A percentile compares a stretch with the other conserved stretches of the same genome.
Conservation (phyloP, 2,329 filamentous ascomycete species). For the Fusarium hostae region DNA sequence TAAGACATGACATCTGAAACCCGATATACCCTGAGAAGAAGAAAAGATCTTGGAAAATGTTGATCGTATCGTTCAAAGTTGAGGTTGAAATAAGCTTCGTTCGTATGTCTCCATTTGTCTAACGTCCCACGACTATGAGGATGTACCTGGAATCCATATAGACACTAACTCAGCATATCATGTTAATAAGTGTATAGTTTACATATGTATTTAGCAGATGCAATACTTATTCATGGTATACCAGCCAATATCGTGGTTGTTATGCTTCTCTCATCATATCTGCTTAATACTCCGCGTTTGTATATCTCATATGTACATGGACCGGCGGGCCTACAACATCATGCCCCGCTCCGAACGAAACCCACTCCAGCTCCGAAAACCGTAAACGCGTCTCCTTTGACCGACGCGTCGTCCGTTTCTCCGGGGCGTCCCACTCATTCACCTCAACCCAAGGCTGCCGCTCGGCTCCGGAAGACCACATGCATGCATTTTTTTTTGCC, state of each 20-base stretch:
- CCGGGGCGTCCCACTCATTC: conserved; percentile 35
- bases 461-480: conserved; percentile 19
- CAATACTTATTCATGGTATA: not conserved
- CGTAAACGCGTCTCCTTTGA: conserved; percentile 30
- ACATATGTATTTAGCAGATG: too few species aligned
- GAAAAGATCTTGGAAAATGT: not conserved
- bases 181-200: not conserved
- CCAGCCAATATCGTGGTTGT: not conserved
- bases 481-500: not conserved
- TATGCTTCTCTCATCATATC: not conserved
- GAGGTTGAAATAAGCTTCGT: conserved; percentile 27
- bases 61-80: not conserved
- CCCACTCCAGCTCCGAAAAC: conserved; percentile 29
- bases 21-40: too few species aligned
- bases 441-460: conserved; percentile 16
- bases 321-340: not conserved
- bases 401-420: conserved; percentile 39
- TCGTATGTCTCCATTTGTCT: not conserved
- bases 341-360: conserved; percentile 19
- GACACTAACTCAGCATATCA: not conserved
- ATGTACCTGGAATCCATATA: not conserved
- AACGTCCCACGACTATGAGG: conserved; percentile 7
- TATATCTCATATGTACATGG: not conserved
- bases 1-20: not conserved
- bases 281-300: not conserved